Evolutionary conservation across 176 grass and related monocot species (phyloP).

Genomic region (Musa itinerans): DNA sequence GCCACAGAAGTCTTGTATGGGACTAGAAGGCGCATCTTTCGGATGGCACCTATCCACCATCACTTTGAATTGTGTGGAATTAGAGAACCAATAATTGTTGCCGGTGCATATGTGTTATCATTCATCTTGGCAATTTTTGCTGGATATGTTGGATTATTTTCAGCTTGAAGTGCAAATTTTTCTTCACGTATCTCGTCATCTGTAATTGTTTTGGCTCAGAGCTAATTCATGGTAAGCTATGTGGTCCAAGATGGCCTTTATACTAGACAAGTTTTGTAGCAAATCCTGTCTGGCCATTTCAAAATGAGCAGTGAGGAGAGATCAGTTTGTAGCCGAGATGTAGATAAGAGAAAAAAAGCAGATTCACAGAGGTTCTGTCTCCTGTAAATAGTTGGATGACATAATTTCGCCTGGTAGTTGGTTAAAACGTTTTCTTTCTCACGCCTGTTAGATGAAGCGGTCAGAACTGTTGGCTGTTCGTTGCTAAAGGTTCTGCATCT

Average conservation of each 20-base stretch:
- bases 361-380: background rate
- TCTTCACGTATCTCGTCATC: background rate
- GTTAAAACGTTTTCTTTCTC: background rate
- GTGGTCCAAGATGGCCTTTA: background rate
- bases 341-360: background rate
- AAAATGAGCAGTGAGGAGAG: too few species aligned
- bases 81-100: constrained; percentile 65
- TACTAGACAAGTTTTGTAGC: too few species aligned
- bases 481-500: background rate
- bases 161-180: constrained; percentile 32
- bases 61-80: constrained; percentile 55
- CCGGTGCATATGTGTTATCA: constrained; percentile 59
- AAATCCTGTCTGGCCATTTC: too few species aligned
- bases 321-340: background rate
- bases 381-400: background rate
- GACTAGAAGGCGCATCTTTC: constrained; percentile 26
- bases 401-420: background rate
- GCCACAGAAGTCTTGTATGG: constrained; percentile 24
- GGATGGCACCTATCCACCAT: constrained; percentile 38
- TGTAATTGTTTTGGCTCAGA: background rate
- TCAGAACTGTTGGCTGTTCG: background rate
- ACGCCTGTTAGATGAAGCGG: background rate
- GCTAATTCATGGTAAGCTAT: background rate
- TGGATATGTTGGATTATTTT: constrained; percentile 79
- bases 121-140: constrained; percentile 57